Percentiles rank a stretch among this genome's conserved stretches.
Conservation (phyloP, 2,329 filamentous ascomycete species). For the Exophiala sp. region DNA sequence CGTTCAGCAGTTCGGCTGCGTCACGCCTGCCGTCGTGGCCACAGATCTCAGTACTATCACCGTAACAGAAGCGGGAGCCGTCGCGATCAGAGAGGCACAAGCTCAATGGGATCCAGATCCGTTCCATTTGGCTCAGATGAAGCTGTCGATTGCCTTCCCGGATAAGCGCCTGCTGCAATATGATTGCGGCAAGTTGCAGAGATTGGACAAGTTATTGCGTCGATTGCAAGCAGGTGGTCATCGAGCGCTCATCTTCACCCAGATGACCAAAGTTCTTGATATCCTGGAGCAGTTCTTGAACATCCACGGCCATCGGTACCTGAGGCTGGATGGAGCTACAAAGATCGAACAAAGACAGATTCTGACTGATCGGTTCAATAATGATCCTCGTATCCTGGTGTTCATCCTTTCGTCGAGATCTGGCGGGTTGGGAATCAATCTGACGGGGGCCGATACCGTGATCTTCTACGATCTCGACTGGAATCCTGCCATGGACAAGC, state of each 20-base stretch:
- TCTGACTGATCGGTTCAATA: constrained; percentile 93
- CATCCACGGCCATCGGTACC: constrained; percentile 93
- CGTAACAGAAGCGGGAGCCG: constrained; percentile 55
- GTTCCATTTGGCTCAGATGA: constrained; percentile 89
- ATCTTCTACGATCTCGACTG: constrained; percentile 99
- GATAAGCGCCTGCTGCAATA: constrained; percentile 95
- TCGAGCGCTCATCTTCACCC: constrained; percentile 93
- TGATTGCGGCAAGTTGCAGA: constrained; percentile 93
- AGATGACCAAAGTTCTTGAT: constrained; percentile 98
- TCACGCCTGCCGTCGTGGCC: constrained; percentile 82
- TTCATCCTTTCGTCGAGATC: constrained; percentile 95
- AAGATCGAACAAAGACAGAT: constrained; percentile 95
- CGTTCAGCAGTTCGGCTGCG: constrained; percentile 83
- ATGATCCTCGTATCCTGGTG: constrained; percentile 81
- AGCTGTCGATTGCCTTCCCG: constrained; percentile 90
- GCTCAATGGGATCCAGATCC: constrained; percentile 58
- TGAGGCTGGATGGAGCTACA: constrained; percentile 91
- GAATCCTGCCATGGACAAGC: constrained; percentile 99
- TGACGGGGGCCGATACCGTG: constrained; percentile 93
- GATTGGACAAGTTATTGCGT: constrained; percentile 76
- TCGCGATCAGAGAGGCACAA: constrained; percentile 54
- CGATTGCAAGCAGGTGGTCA: constrained; percentile 84
- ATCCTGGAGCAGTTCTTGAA: constrained; percentile 97
- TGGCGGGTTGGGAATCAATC: constrained; percentile 89
- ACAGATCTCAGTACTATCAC: constrained; percentile 65